Base-by-base conservation (phyloP, 2,329 filamentous ascomycete genomes). In the Daldinia eschscholtzii region DNA sequence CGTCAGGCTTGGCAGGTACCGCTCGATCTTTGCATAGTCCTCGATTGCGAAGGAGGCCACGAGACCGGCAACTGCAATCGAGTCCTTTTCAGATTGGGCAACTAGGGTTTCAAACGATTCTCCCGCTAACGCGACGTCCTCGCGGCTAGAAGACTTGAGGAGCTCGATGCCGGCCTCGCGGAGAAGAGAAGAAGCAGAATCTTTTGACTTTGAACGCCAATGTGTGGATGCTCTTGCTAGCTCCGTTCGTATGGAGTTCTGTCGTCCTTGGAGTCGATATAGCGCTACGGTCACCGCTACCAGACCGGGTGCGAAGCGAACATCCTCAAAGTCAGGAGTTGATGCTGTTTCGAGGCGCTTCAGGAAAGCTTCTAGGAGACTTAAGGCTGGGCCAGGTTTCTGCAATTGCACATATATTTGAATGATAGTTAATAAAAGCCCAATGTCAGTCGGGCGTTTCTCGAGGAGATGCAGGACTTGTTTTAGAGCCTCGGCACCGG, bases 161-260 rank as follows among this genome's bases (percentile, higher is more conserved):
- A 98, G 87, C 55, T 93, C 90, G 46, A 91, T 86, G n/a, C 93
- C 95, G 6, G 94, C 93, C 61, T 94, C 93, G 65, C 90, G 89
- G 57, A 97, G 85, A 5, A 98, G 87, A 0, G 92, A 87, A n/a
- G 85, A 80, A 0, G 89, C 80, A 70, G 83, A 79, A 72, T 87
- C 72, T 64, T 75, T 71, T 20, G 86, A 83, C 72, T 90, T 91
- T 52, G 85, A 83, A 60, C 89, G 87, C 94, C 96, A 98, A 81
- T 97, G 91, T 13, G 86, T 84, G 10, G 93, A 93, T 18, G 95
- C 93, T 79, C 91, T 92, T 66, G 90, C 88, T 18, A 98, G 84
- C 76, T 96, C 92, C 6, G 83, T 81, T 70, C 92, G 92, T 68
- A 92, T 89, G 33, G 92, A 89, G 26, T 85, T 83, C 72, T 91